Conservation (phyloP, 2,329 filamentous ascomycete species). For the Trichoderma cornu-damae region DNA sequence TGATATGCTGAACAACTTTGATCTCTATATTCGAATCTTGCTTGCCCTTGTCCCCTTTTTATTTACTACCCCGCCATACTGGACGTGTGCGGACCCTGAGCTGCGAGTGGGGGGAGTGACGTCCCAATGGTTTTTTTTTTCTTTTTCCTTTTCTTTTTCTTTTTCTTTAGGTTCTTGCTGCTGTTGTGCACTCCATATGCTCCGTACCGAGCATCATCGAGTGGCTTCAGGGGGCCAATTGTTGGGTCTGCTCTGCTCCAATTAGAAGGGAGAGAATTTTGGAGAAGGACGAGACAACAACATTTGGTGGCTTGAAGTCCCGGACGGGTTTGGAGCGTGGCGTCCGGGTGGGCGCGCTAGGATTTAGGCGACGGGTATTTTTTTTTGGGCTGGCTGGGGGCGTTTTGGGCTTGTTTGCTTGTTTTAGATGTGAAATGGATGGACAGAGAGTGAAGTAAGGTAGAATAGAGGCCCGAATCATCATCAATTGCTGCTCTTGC, state of each 20-base stretch:
- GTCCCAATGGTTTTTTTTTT: neutral
- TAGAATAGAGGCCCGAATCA: too few species aligned
- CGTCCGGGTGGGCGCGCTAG: constrained; percentile 7
- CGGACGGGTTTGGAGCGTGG: neutral
- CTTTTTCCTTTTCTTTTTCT: too few species aligned
- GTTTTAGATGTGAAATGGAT: neutral
- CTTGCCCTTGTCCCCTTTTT: constrained; percentile 11
- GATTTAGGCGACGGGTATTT: constrained; percentile 14
- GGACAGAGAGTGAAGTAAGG: neutral
- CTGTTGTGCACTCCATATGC: too few species aligned
- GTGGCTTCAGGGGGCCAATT: constrained; percentile 1
- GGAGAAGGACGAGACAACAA: neutral
- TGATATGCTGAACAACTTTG: neutral
- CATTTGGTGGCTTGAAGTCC: constrained; percentile 5
- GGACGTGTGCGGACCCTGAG: neutral
- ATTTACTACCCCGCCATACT: constrained; percentile 9
- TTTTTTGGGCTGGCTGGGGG: too few species aligned
- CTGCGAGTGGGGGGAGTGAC: neutral
- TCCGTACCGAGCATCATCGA: too few species aligned
- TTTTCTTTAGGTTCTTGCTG: too few species aligned
- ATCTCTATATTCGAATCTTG: neutral
- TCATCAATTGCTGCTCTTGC: neutral
- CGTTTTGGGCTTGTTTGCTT: too few species aligned
- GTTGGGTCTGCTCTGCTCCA: neutral
- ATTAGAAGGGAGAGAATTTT: neutral